Conservation (phyloP, 108 stramenopile genomes). For the Cyclotella baltica region DNA sequence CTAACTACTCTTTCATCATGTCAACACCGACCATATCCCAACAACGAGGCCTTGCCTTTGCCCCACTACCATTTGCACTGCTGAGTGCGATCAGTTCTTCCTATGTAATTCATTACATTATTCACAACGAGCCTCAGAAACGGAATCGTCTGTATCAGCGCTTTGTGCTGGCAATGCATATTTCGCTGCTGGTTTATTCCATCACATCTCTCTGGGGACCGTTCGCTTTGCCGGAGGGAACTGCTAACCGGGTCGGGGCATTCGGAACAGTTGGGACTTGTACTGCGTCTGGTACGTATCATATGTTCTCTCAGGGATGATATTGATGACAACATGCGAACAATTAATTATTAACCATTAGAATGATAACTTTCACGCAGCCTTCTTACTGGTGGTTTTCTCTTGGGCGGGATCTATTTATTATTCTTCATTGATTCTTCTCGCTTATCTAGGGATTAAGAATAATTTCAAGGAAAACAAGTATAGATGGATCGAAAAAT, state of each 20-base stretch:
- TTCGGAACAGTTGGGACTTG: conserved; percentile 12
- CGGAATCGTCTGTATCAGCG: conserved; percentile 17
- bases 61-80: conserved; percentile 10
- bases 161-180: conserved; percentile 6
- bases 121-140: background rate
- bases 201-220: background rate
- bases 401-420: conserved; percentile 9
- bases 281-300: background rate
- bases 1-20: too few relatives aligned
- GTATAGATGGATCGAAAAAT: conserved; percentile 20
- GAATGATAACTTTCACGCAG: conserved; percentile 7
- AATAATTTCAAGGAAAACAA: conserved; percentile 15
- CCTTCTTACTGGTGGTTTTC: conserved; percentile 1
- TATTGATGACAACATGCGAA: background rate
- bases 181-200: background rate
- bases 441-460: conserved; percentile 2
- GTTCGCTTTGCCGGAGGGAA: conserved; percentile 14
- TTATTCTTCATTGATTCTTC: conserved; percentile 6
- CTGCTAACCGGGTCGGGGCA: background rate
- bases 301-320: background rate
- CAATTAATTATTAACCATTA: too few relatives aligned
- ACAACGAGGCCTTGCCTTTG: conserved; percentile 13
- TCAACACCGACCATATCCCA: conserved; percentile 2
- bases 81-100: background rate
- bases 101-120: conserved; percentile 13